These are phyloP conservation scores for Boletus patriciae DNA, from an alignment of 768 basidiomycete species.

Conservation along the genomic window DNA sequence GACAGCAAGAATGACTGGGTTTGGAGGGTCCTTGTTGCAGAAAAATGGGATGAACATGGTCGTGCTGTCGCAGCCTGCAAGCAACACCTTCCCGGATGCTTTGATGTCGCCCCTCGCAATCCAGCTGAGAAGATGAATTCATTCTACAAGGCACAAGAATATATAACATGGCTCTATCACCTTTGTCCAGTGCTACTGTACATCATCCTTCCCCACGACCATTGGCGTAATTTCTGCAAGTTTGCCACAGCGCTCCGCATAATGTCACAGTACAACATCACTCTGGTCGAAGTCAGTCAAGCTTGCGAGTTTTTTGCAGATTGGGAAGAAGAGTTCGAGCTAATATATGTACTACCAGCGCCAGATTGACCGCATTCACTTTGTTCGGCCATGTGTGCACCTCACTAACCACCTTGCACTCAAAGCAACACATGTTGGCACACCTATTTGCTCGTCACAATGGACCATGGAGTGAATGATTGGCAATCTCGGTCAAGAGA, in stretches of 20 bases:
- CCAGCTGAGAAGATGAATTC: too few species aligned
- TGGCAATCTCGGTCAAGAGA: neutral
- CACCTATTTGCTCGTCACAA: neutral
- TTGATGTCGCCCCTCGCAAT: neutral
- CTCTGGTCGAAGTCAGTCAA: neutral
- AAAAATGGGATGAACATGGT: too few species aligned
- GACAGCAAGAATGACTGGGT: too few species aligned
- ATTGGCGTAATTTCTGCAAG: conserved; percentile 3
- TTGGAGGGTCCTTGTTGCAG: too few species aligned
- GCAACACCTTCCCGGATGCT: neutral
- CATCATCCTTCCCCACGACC: neutral
- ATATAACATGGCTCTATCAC: neutral
- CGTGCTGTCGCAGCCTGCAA: neutral
- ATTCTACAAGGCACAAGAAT: neutral
- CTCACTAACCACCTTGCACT: neutral
- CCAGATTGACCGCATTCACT: neutral
- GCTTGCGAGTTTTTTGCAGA: neutral
- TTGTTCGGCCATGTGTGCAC: neutral
- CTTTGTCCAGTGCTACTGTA: neutral
- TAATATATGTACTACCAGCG: neutral
- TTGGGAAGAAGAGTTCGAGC: neutral
- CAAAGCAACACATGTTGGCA: neutral
- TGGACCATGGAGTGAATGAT: conserved; percentile 6
- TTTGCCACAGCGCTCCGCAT: neutral
- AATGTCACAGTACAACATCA: neutral